Evolutionary conservation across 139 green algal genomes (phyloP).

Genomic region (Tetradesmus obliquus): DNA sequence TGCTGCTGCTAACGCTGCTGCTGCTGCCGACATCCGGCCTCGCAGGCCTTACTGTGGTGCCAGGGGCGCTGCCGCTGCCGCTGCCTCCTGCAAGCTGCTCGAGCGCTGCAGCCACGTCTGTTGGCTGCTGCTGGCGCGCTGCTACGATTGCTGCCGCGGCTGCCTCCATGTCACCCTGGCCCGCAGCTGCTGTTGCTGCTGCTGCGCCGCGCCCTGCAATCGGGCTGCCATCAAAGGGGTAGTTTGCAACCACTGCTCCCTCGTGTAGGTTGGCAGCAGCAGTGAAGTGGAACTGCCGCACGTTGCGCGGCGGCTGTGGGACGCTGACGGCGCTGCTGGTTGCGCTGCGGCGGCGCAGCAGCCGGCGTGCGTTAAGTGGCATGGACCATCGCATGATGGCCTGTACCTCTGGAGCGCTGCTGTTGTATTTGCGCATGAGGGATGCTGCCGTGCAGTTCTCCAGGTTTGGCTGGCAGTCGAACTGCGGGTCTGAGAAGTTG

Average conservation of each 20-base stretch:
- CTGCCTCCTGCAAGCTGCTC: background rate
- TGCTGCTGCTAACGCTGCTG: background rate
- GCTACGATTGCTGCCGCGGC: no score
- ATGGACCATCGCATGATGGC: slow-evolving; percentile 81
- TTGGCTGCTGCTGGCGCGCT: background rate
- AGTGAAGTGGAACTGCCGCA: slow-evolving; percentile 59
- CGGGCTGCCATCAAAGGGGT: slow-evolving; percentile 80
- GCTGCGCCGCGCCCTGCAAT: background rate
- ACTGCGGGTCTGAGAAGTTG: slow-evolving; percentile 86
- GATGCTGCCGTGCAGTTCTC: background rate
- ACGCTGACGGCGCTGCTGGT: background rate
- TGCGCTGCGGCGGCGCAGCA: background rate
- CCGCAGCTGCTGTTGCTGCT: background rate
- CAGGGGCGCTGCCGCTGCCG: background rate
- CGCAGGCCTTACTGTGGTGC: background rate
- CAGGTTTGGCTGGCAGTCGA: background rate
- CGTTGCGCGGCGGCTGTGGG: background rate
- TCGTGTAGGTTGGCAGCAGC: slow-evolving; percentile 79
- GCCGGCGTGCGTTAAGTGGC: background rate
- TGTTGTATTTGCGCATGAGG: slow-evolving; percentile 40
- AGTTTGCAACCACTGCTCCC: slow-evolving; percentile 89
- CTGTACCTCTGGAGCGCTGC: slow-evolving; percentile 75
- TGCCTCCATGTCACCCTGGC: background rate
- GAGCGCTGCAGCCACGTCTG: background rate
- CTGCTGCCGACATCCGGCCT: background rate